Base-by-base conservation (phyloP, 257 asterid species). In the Salvia miltiorrhiza region DNA sequence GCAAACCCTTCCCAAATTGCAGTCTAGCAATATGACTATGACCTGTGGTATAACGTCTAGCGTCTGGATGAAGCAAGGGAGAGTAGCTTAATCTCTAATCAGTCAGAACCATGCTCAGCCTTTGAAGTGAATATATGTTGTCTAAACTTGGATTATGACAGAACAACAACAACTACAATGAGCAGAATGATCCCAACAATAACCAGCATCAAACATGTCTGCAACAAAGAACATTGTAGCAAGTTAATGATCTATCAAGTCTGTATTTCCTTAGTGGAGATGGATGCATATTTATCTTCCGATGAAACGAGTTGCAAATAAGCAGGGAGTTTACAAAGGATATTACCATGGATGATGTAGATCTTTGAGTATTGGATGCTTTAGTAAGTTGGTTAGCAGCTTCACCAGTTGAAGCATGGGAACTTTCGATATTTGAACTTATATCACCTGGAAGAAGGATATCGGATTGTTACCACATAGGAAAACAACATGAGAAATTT, bases 161-260 rank as follows among this genome's bases (percentile, higher is more conserved):
- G 73, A 8, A 80, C 67, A 4, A 80, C 79, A 21, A 84, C 72
- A 20, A 86, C 65, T 21, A 80, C 77, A 24, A 86, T 86, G 8
- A 86, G 86, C 59, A 86, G 73, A 30, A 77, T 69, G 66, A 82
- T 84, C 50, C 85, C 88, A 1, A 77, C 65, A 1, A 86, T 84
- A 54, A 86, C 79, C 78, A 82, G 76, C 73, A 82, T 61, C 77
- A 86, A 75, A 53, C 92, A 86, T 7, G 80, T 74, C 92, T 86
- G 92, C 80, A 73, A 52, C n/a, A 55, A 55, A 40, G 21, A 63
- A 28, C 49, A 28, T 0, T 16, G 47, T 7, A 26, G 24, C 7
- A 32, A 17, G 23, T 54, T 55, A 23, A 64, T 49, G 28, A n/a
- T 39, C 10, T n/a, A 48, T 35, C 32, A 28, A 14, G n/a, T 58